Evolutionary conservation across 2,329 filamentous ascomycete genomes (phyloP), one percentile per base, ranked within the genome.

Genomic region (Exophiala spinifera): DNA sequence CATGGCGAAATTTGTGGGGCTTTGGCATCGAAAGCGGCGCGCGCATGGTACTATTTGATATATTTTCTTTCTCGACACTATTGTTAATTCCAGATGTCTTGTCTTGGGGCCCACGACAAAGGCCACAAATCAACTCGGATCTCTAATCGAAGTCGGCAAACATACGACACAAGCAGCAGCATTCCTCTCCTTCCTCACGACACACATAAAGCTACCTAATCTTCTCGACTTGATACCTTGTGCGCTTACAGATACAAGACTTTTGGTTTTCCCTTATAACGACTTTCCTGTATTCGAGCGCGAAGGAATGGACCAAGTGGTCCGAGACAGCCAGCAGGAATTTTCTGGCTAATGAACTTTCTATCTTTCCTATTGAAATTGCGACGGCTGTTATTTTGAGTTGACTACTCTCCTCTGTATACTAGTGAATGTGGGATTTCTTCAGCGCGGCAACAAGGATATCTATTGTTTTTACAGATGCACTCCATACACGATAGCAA

Each of bases 191-290:
- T 17, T 53, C 36, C 31, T 53, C 33, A 52, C 52, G 44, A 57
- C 49, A 39, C 25, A 57, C 57, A 45, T 53, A 49, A 47, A 25
- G 42, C 55, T 45, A 45, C 34, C 51, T 60, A 60, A 60, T 60
- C 49, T 49, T 53, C 52, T 56, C 52, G 36, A 47, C 48, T 55
- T 55, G 49, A 60, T 60, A 60, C 57, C 57, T 57, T 60, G 57
- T 60, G 48, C 57, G 55, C 54, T 51, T 60, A 60, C 37, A 50
- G 51, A 57, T 57, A 48, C 54, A 60, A 60, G 57, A 60, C 57
- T 46, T 45, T 51, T 47, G 20, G 47, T 45, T 28, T 45, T 46
- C 21, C 44, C 44, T 42, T 21, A 23, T 56, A 34, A 55, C 43
- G 52, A 55, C 52, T 34, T 44, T 55, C 48, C 33, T 49, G 28